These are phyloP conservation scores for Peronospora destructor DNA, from an alignment of 352 stramenopile genomes.

Conservation along the genomic window DNA sequence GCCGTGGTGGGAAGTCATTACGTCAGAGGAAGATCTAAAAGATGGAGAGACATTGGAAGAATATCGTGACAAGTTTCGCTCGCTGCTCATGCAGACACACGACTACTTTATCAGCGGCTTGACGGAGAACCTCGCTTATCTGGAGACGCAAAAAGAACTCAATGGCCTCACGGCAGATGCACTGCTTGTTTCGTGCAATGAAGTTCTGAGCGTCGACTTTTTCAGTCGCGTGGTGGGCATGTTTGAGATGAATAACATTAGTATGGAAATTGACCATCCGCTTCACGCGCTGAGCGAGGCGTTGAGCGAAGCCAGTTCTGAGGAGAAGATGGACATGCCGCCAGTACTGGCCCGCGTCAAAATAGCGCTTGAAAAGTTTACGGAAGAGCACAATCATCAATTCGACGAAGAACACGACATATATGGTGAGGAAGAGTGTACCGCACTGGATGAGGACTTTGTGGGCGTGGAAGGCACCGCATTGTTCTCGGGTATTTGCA, in stretches of 20 bases:
- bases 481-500: slow-evolving; percentile 89
- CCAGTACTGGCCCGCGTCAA: slow-evolving; percentile 57
- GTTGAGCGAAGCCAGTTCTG: slow-evolving; percentile 41
- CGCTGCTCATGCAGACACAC: slow-evolving; percentile 51
- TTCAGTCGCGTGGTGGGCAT: slow-evolving; percentile 89
- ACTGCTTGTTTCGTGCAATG: slow-evolving; percentile 41
- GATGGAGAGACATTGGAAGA: slow-evolving; percentile 59
- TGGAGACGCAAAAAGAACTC: slow-evolving; percentile 45
- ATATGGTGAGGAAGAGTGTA: slow-evolving; percentile 39
- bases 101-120: slow-evolving; percentile 47
- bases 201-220: slow-evolving; percentile 68
- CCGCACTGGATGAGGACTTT: slow-evolving; percentile 76
- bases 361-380: slow-evolving; percentile 58
- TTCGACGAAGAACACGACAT: slow-evolving; percentile 37
- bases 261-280: slow-evolving; percentile 86
- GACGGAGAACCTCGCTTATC: slow-evolving; percentile 39
- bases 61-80: slow-evolving; percentile 59
- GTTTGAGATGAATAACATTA: slow-evolving; percentile 97
- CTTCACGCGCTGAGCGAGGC: slow-evolving; percentile 65
- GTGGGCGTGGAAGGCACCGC: slow-evolving; percentile 92
- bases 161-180: slow-evolving; percentile 49
- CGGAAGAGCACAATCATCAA: slow-evolving; percentile 47
- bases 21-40: slow-evolving; percentile 51
- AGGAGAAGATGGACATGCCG: slow-evolving; percentile 62
- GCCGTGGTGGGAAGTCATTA: slow-evolving; percentile 87